Conservation (phyloP, 176 grass and related monocot species). For the Aegilops umbellulata region DNA sequence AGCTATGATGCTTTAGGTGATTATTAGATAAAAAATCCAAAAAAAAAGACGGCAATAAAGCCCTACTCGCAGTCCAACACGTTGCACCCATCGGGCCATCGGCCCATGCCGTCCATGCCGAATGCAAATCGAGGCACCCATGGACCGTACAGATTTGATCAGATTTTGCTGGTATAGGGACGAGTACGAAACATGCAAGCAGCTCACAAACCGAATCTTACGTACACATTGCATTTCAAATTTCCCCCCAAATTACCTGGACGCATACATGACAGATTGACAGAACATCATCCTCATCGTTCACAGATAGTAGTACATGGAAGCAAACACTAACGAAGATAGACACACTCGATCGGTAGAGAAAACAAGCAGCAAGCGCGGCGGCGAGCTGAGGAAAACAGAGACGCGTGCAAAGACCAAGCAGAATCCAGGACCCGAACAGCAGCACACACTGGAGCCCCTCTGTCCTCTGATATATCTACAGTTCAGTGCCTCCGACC, state of each 20-base stretch:
- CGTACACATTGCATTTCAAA: conserved; percentile 1
- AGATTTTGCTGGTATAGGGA: too few species aligned
- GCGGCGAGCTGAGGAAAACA: background rate
- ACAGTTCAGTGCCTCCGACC: conserved; percentile 36
- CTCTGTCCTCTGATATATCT: conserved; percentile 38
- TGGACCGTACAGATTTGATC: too few species aligned
- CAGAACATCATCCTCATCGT: background rate
- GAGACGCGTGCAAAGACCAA: background rate
- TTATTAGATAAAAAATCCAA: too few species aligned
- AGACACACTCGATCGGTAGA: conserved; percentile 13
- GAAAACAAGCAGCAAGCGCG: conserved; percentile 20
- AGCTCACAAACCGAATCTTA: background rate
- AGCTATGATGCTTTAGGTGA: too few species aligned
- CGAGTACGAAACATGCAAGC: background rate
- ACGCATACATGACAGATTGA: background rate
- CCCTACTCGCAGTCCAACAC: too few species aligned
- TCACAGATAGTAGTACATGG: background rate
- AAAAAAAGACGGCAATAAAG: too few species aligned
- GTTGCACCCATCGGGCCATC: too few species aligned
- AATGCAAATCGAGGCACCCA: too few species aligned
- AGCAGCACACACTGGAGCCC: conserved; percentile 3
- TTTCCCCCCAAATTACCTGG: background rate
- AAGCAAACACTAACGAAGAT: conserved; percentile 7
- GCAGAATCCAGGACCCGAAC: background rate
- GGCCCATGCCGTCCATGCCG: too few species aligned